phyloP scores from a whole-genome alignment of 2,329 filamentous ascomycete genomes.

The Lizonia empirigonia region DNA sequence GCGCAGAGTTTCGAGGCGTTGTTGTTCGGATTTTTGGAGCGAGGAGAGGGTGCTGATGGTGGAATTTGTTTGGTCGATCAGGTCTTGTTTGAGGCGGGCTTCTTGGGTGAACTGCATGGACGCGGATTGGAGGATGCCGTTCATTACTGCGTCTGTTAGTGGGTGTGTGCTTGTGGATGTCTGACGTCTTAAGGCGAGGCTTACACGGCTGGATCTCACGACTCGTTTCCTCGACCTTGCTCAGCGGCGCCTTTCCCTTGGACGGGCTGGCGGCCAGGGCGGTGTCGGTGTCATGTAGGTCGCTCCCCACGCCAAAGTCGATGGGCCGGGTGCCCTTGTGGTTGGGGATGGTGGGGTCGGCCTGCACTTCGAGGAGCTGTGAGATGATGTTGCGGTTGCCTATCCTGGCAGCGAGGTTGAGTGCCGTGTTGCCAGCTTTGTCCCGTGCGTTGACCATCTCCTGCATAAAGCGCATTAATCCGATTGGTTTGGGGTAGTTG shows the following conservation, averaged over 20 bases:
- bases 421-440: conserved; percentile 89
- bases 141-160: conserved; percentile 64
- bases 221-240: conserved; percentile 71
- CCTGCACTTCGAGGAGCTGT: conserved; percentile 93
- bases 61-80: conserved; percentile 80
- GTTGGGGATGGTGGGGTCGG: conserved; percentile 90
- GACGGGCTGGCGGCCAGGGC: conserved; percentile 44
- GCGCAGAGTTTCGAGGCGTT: conserved; percentile 73
- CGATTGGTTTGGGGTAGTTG: conserved; percentile 69
- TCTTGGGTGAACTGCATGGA: conserved; percentile 79
- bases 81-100: conserved; percentile 80
- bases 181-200: too few species aligned
- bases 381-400: conserved; percentile 94
- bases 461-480: conserved; percentile 89
- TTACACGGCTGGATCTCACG: conserved; percentile 80
- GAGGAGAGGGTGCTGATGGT: conserved; percentile 81
- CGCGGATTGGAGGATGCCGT: conserved; percentile 78
- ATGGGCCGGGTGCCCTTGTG: conserved; percentile 84
- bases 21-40: conserved; percentile 77
- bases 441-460: conserved; percentile 97
- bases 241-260: conserved; percentile 47
- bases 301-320: conserved; percentile 91
- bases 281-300: conserved; percentile 52
- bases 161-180: too few species aligned
- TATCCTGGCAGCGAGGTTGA: conserved; percentile 92